phyloP scores from a whole-genome alignment of 2,329 filamentous ascomycete genomes.

The Paraphaeosphaeria minitans region DNA sequence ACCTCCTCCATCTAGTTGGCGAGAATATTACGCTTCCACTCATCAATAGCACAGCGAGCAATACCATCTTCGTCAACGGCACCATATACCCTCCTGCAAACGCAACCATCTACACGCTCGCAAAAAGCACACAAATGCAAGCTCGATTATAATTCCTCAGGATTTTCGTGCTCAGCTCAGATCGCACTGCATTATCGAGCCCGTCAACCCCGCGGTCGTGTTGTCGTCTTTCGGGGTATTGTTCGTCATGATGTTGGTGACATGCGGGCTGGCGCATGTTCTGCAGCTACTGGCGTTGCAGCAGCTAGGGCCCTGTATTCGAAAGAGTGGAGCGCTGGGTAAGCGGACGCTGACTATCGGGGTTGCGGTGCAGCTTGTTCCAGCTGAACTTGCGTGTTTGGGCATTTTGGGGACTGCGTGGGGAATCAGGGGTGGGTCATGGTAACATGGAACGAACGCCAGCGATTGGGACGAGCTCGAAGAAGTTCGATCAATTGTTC shows the following conservation, averaged over 20 bases:
- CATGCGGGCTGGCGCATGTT: constrained; percentile 2
- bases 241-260: background rate
- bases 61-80: background rate
- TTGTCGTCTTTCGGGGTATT: background rate
- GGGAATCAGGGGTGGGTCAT: background rate
- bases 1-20: background rate
- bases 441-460: background rate
- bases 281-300: background rate
- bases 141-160: background rate
- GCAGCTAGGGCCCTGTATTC: background rate
- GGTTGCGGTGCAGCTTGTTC: background rate
- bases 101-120: no score
- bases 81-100: background rate
- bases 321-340: background rate
- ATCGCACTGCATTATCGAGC: background rate
- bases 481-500: no score
- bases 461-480: no score
- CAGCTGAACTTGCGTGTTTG: background rate
- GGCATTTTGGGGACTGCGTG: background rate
- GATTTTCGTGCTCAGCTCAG: background rate
- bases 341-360: background rate
- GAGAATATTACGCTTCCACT: background rate
- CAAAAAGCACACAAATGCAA: background rate
- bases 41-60: background rate
- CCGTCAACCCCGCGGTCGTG: background rate